Percentiles rank a stretch among this genome's conserved stretches.
Evolutionary conservation across 805 yeast genomes (phyloP).

Genomic region (Lachancea thermotolerans): DNA sequence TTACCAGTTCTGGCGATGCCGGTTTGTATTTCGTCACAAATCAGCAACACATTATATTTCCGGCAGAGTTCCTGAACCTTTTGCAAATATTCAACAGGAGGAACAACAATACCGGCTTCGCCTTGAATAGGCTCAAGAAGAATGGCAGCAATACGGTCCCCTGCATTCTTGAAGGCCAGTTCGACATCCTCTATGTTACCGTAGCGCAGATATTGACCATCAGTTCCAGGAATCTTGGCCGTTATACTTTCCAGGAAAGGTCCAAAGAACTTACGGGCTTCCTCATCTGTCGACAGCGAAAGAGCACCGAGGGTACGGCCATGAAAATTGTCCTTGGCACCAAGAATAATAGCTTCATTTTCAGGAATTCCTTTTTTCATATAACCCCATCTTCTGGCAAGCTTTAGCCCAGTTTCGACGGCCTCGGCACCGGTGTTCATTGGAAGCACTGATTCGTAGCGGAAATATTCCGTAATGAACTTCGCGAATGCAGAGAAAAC

Average conservation of each 20-base stretch:
- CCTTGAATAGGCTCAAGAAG: constrained; percentile 95
- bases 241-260: constrained; percentile 83
- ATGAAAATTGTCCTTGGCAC: constrained; percentile 89
- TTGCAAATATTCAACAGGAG: constrained; percentile 73
- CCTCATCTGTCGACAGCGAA: constrained; percentile 91
- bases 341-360: constrained; percentile 77
- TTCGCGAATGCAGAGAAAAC: constrained; percentile 82
- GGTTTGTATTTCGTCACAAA: constrained; percentile 96
- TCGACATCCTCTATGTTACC: constrained; percentile 84
- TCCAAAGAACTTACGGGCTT: constrained; percentile 81
- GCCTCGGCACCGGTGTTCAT: constrained; percentile 99
- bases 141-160: constrained; percentile 86
- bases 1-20: constrained; percentile 97
- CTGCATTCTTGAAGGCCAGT: constrained; percentile 70
- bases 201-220: constrained; percentile 54
- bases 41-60: constrained; percentile 76
- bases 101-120: constrained; percentile 96
- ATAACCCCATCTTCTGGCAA: constrained; percentile 98
- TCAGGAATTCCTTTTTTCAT: constrained; percentile 74
- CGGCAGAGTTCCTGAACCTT: constrained; percentile 69
- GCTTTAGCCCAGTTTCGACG: constrained; percentile 87
- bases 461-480: constrained; percentile 79
- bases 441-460: constrained; percentile 88
- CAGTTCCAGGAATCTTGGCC: constrained; percentile 72
- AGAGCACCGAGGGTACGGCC: constrained; percentile 94